These are phyloP conservation scores for Aotearoamyces nothofagi DNA, from an alignment of 2,329 filamentous ascomycete species.

Conservation along the genomic window DNA sequence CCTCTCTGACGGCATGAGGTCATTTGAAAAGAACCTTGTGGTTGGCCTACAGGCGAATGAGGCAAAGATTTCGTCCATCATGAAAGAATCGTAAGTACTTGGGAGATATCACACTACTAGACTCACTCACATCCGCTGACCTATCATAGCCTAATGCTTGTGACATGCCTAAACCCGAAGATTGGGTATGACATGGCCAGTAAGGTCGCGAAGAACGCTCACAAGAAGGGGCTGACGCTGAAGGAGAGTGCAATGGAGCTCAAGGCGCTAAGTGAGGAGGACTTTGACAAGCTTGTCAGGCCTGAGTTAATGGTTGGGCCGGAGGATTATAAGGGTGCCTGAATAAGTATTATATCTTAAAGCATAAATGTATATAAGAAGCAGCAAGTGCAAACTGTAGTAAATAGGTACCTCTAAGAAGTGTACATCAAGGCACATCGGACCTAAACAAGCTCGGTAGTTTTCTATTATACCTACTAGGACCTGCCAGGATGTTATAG, in stretches of 20 bases:
- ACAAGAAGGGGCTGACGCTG: too few species aligned
- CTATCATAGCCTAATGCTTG: too few species aligned
- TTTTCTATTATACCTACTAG: too few species aligned
- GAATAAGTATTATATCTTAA: too few species aligned
- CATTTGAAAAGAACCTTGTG: constrained; percentile 89
- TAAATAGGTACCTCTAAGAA: too few species aligned
- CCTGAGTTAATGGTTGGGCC: constrained; percentile 94
- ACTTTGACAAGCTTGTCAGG: constrained; percentile 80
- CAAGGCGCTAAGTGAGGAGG: constrained; percentile 71
- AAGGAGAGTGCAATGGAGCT: constrained; percentile 96
- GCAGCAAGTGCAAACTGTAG: too few species aligned
- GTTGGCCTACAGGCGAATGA: constrained; percentile 83
- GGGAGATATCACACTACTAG: too few species aligned
- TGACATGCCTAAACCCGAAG: constrained; percentile 93
- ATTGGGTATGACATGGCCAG: constrained; percentile 96
- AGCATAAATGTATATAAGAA: too few species aligned
- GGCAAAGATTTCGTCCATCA: constrained; percentile 73
- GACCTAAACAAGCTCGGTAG: too few species aligned
- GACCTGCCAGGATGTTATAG: too few species aligned
- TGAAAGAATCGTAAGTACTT: constrained; percentile 96
- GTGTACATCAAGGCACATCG: too few species aligned
- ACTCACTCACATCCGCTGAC: too few species aligned
- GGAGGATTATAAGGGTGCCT: constrained; percentile 51
- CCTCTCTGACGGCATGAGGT: constrained; percentile 81
- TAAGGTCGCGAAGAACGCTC: constrained; percentile 97